These are phyloP conservation scores for Scenedesmus sp. DNA, from an alignment of 163 green algal species.

Conservation along the genomic window DNA sequence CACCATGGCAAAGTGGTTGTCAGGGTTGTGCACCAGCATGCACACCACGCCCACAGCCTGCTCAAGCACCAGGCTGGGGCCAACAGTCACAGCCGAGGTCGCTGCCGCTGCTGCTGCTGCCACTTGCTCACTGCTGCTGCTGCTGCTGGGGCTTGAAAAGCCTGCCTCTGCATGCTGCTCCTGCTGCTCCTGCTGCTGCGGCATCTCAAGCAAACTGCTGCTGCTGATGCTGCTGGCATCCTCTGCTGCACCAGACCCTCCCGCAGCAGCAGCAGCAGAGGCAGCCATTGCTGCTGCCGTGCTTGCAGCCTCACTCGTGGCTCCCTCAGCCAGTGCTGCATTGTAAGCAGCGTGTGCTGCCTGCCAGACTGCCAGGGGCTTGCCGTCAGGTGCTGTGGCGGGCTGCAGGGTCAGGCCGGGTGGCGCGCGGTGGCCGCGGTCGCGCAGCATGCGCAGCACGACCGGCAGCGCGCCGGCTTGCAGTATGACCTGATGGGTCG, in stretches of 20 bases:
- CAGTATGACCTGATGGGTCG: constrained; percentile 42
- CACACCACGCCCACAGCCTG: constrained; percentile 55
- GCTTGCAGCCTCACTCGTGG: background rate
- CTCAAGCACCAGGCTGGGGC: constrained; percentile 46
- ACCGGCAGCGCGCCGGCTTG: constrained; percentile 11
- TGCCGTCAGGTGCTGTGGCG: background rate
- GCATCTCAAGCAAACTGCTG: constrained; percentile 20
- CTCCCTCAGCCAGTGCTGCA: background rate
- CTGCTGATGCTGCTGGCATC: constrained; percentile 28
- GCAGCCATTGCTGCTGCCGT: background rate
- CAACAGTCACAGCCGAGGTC: constrained; percentile 10
- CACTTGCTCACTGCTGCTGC: background rate
- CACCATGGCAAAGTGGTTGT: constrained; percentile 66
- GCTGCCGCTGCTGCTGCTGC: background rate
- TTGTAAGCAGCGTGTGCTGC: constrained; percentile 27
- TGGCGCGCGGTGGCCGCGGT: background rate
- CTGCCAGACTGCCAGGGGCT: constrained; percentile 4
- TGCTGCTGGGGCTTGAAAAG: background rate
- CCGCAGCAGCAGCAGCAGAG: background rate
- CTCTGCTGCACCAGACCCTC: background rate
- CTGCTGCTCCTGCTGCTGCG: constrained; percentile 48
- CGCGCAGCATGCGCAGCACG: constrained; percentile 8
- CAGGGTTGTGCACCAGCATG: constrained; percentile 64
- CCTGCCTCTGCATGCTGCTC: background rate
- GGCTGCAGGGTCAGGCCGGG: background rate